A percentile compares a stretch with the other conserved stretches of the same genome.
Conservation (phyloP, 106 monocot species). For the Phalaenopsis aphrodite region DNA sequence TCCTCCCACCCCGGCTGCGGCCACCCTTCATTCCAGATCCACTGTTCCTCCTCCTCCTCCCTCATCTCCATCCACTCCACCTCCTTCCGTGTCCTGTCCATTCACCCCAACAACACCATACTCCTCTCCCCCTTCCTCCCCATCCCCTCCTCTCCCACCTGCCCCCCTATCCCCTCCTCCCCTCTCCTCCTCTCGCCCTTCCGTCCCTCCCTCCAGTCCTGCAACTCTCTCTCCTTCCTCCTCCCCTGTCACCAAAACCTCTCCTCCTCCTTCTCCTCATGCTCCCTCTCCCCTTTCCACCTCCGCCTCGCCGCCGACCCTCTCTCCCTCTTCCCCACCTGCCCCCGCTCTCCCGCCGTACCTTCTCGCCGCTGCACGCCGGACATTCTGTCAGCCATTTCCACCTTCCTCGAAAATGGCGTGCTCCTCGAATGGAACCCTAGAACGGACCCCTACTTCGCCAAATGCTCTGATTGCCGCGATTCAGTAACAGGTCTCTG, state of each 20-base stretch:
- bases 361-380: neutral
- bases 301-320: too few relatives aligned
- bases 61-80: conserved; percentile 17
- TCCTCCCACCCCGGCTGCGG: conserved; percentile 28
- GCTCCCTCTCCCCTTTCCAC: too few relatives aligned
- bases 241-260: conserved; percentile 18
- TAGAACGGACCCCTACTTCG: conserved; percentile 30
- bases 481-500: conserved; percentile 18
- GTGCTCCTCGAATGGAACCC: conserved; percentile 30
- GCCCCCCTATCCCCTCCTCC: too few relatives aligned
- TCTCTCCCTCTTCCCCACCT: too few relatives aligned
- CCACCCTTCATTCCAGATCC: conserved; percentile 46
- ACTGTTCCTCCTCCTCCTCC: conserved; percentile 19
- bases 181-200: too few relatives aligned
- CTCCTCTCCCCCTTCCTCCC: too few relatives aligned
- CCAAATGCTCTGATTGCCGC: conserved; percentile 26
- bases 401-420: conserved; percentile 26
- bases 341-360: too few relatives aligned
- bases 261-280: neutral
- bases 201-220: too few relatives aligned
- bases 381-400: neutral
- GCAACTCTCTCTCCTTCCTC: too few relatives aligned
- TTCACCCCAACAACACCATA: neutral
- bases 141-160: too few relatives aligned
- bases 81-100: conserved; percentile 8